phyloP scores from a whole-genome alignment of 257 asterid species.

The Sherardia arvensis region DNA sequence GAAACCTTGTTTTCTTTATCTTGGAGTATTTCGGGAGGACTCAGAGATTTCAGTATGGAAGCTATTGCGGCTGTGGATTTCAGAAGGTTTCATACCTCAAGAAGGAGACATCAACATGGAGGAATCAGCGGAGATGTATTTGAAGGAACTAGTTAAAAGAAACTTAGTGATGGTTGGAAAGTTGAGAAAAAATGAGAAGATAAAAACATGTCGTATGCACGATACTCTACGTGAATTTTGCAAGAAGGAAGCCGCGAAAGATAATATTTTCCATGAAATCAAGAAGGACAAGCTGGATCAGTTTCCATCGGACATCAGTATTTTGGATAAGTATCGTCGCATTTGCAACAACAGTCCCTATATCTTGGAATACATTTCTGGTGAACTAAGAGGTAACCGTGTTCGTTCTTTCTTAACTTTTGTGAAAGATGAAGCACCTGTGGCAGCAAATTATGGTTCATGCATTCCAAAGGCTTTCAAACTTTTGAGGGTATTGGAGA shows the following conservation, averaged over 20 bases:
- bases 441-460: neutral
- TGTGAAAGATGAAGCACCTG: neutral
- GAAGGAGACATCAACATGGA: neutral
- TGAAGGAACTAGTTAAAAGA: constrained; percentile 15
- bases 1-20: neutral
- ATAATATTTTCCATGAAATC: constrained; percentile 17
- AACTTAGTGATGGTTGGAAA: constrained; percentile 3
- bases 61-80: neutral
- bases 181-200: constrained; percentile 2
- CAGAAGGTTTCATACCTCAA: neutral
- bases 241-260: neutral
- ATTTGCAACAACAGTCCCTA: constrained; percentile 11
- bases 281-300: neutral
- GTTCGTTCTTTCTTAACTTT: constrained; percentile 11
- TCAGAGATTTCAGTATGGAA: neutral
- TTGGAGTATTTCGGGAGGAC: neutral
- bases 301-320: neutral
- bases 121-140: constrained; percentile 7
- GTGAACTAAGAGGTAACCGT: constrained; percentile 5
- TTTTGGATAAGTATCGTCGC: constrained; percentile 7
- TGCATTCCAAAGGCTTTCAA: constrained; percentile 5
- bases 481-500: constrained; percentile 6
- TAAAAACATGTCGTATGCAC: constrained; percentile 22
- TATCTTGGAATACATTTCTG: neutral
- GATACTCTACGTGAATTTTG: constrained; percentile 20